phyloP scores from a whole-genome alignment of 176 grass and related monocot genomes.

The Carex parvula region DNA sequence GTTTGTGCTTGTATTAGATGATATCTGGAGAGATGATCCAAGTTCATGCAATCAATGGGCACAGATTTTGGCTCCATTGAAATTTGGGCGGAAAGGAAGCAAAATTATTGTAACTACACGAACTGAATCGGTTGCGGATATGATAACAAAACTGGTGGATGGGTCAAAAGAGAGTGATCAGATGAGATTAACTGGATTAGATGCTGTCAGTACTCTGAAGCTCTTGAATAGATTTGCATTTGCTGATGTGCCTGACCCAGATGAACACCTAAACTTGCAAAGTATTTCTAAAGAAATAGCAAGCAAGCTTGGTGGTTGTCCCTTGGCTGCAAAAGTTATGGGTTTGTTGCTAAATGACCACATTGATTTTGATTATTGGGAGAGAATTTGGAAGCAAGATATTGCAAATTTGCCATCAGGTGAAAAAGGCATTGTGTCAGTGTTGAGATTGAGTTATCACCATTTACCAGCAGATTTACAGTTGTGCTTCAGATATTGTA shows the following conservation, averaged over 20 bases:
- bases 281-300: constrained; percentile 11
- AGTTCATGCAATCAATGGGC: not conserved
- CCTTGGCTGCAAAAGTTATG: constrained; percentile 29
- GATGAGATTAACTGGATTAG: constrained; percentile 26
- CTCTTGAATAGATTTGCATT: constrained; percentile 30
- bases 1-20: constrained; percentile 28
- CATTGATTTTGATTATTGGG: constrained; percentile 16
- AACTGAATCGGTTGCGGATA: constrained; percentile 23
- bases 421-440: too few relatives aligned
- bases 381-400: too few relatives aligned
- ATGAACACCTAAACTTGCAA: not conserved
- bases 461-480: too few relatives aligned
- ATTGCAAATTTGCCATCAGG: too few relatives aligned
- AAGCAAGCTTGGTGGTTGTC: constrained; percentile 25
- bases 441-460: too few relatives aligned
- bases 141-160: constrained; percentile 13
- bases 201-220: not conserved
- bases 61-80: constrained; percentile 28
- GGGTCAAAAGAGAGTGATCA: not conserved
- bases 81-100: constrained; percentile 26
- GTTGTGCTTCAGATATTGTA: too few relatives aligned
- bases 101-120: constrained; percentile 35
- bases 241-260: not conserved
- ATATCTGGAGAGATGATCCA: constrained; percentile 16
- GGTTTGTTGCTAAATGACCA: constrained; percentile 10